These are phyloP conservation scores for Boletus vermiculosoides DNA, from an alignment of 768 basidiomycete species.

Conservation along the genomic window DNA sequence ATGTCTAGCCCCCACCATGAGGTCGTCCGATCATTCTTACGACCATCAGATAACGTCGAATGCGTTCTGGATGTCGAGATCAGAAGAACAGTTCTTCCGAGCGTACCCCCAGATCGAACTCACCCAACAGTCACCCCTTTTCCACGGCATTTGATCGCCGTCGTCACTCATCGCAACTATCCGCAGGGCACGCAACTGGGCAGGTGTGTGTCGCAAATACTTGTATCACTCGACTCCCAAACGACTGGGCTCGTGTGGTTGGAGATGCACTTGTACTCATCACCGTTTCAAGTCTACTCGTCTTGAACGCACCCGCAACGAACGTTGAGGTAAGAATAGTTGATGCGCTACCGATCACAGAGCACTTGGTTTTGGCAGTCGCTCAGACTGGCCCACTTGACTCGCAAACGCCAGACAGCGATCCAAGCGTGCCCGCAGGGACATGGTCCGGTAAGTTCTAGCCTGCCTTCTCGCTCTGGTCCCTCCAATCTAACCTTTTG, in stretches of 20 bases:
- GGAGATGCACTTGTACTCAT: slow-evolving; percentile 2
- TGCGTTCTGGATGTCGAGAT: slow-evolving; percentile 39
- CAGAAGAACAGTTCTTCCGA: background rate
- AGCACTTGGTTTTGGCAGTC: slow-evolving; percentile 52
- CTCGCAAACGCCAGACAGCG: slow-evolving; percentile 23
- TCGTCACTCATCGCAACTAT: slow-evolving; percentile 48
- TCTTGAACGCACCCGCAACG: slow-evolving; percentile 8
- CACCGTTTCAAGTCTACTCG: slow-evolving; percentile 16
- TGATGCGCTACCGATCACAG: slow-evolving; percentile 49
- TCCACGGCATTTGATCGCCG: slow-evolving; percentile 35
- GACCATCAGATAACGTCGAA: slow-evolving; percentile 46
- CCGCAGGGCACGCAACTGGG: slow-evolving; percentile 50
- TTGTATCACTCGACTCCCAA: too few species aligned
- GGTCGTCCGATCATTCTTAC: slow-evolving; percentile 27
- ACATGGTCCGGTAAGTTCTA: slow-evolving; percentile 39
- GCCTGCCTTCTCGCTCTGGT: background rate
- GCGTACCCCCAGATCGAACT: background rate
- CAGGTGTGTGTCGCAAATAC: slow-evolving; percentile 38
- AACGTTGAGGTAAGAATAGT: slow-evolving; percentile 3
- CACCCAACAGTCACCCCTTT: background rate
- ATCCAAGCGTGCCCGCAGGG: slow-evolving; percentile 33
- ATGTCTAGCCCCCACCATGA: slow-evolving; percentile 15
- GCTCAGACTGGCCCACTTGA: slow-evolving; percentile 51
- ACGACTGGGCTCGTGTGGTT: background rate
- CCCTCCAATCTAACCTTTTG: background rate